Base-by-base conservation (phyloP, 2,329 filamentous ascomycete genomes). In the Paraphaeosphaeria sporulosa region DNA sequence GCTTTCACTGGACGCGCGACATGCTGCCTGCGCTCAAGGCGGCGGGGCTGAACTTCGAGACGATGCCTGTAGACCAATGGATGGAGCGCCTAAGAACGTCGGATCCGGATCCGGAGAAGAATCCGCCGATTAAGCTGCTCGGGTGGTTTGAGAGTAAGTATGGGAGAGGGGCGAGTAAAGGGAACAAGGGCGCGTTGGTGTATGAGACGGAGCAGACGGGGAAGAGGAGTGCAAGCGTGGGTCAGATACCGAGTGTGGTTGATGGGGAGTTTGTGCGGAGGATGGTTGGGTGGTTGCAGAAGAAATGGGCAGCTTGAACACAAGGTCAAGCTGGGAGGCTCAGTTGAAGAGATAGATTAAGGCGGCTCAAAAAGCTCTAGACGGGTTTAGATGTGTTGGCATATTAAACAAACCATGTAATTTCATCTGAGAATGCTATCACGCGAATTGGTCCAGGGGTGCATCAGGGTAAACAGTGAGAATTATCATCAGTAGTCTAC, bases 1-100 rank as follows among this genome's bases (percentile, higher is more conserved):
- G 75, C 6, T 83, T 87, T 65, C 77, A 83, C 55, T 88, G 85
- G 84, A 84, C 83, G 0, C 62, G 75, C 0, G 83, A 87, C 51
- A 75, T 89, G 17, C 78, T 88, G 0, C 85, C 85, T 1, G 79
- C 80, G 1, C 72, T 88, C 3, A 67, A 69, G 12, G 68, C 70
- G 0, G 78, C 81, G 0, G 83, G 84, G 81, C 46, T 74, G 1
- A 2, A 44, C 10, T 75, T 75, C 30, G 70, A 72, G 27, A 57
- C 57, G 2, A 32, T 74, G 4, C 63, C 64, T 1, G 66, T 65
- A 1, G 64, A 62, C 3, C 58, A 70, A 52, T 74, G 72, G 72
- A 67, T 74, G 68, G 61, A 68, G 21, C 57, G 61, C 38, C 57
- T 74, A 17, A 65, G 67, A 15, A 57, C 50, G n/a, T 65, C 67